These are phyloP conservation scores for Maudiozyma pseudohumilis DNA, from an alignment of 805 yeast genomes.

Conservation along the genomic window DNA sequence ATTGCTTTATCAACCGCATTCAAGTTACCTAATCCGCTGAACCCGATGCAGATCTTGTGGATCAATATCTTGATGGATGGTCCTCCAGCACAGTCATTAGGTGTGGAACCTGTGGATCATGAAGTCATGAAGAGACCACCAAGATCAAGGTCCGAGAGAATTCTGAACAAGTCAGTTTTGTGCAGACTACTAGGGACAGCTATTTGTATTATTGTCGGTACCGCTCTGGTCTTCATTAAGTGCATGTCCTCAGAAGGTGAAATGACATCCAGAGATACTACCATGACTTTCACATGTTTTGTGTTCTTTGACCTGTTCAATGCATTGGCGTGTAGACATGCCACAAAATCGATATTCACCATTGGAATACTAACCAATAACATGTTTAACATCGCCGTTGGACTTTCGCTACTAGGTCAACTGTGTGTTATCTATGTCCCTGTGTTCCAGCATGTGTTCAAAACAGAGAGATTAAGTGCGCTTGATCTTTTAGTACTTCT, in stretches of 20 bases:
- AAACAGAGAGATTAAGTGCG: slow-evolving; percentile 77
- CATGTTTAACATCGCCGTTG: slow-evolving; percentile 91
- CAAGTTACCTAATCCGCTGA: slow-evolving; percentile 84
- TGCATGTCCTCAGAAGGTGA: slow-evolving; percentile 74
- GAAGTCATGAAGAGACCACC: slow-evolving; percentile 95
- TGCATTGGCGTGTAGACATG: slow-evolving; percentile 87
- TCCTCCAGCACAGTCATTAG: slow-evolving; percentile 95
- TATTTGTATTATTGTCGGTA: slow-evolving; percentile 66
- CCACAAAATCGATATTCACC: slow-evolving; percentile 72
- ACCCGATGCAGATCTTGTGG: slow-evolving; percentile 98
- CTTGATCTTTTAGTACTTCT: slow-evolving; percentile 58
- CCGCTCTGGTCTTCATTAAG: slow-evolving; percentile 71
- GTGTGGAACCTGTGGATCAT: slow-evolving; percentile 94
- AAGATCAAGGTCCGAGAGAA: slow-evolving; percentile 74
- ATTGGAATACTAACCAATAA: slow-evolving; percentile 67
- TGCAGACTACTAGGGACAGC: slow-evolving; percentile 73
- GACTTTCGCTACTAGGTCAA: slow-evolving; percentile 82
- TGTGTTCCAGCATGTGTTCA: slow-evolving; percentile 84
- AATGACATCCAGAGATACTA: slow-evolving; percentile 90
- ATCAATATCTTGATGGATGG: slow-evolving; percentile 97
- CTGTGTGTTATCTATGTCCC: slow-evolving; percentile 89
- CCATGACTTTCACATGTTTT: slow-evolving; percentile 97
- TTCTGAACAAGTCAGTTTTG: slow-evolving; percentile 59
- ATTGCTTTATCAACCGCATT: slow-evolving; percentile 82
- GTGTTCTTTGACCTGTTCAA: slow-evolving; percentile 95